A percentile compares a stretch with the other conserved stretches of the same genome.
Conservation (phyloP, 306 rosid species). For the Lotus japonicus region DNA sequence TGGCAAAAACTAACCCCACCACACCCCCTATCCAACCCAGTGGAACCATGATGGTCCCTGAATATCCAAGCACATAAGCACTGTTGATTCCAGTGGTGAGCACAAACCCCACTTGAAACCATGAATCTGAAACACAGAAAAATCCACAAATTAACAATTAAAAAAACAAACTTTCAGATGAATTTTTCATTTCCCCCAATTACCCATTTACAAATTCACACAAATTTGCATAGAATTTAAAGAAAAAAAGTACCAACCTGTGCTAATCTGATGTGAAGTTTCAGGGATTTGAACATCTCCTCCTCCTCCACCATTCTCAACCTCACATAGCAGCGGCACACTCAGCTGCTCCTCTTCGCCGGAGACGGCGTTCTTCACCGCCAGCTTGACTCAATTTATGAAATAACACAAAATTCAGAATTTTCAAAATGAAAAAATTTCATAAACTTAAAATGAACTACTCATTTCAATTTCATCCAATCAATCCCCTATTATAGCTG, state of each 20-base stretch:
- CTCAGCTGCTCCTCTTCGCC: not conserved
- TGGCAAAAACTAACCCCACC: slow-evolving; percentile 60
- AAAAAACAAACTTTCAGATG: too few species aligned
- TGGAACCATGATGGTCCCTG: slow-evolving; percentile 87
- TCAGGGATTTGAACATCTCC: slow-evolving; percentile 38
- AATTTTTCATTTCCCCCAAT: not conserved
- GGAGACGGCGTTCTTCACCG: slow-evolving; percentile 5
- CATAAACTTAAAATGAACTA: too few species aligned
- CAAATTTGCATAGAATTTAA: not conserved
- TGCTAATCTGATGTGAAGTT: slow-evolving; percentile 89
- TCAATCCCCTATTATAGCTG: too few species aligned
- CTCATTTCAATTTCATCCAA: too few species aligned
- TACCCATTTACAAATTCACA: too few species aligned
- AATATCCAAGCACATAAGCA: slow-evolving; percentile 86
- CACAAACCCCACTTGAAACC: slow-evolving; percentile 88
- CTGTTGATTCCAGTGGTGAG: slow-evolving; percentile 90
- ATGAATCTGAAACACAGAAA: slow-evolving; percentile 45
- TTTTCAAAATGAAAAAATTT: not conserved
- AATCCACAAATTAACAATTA: not conserved
- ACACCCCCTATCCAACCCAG: slow-evolving; percentile 78
- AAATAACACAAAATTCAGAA: not conserved
- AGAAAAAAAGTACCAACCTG: slow-evolving; percentile 39
- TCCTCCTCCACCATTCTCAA: not conserved
- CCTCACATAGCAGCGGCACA: slow-evolving; percentile 23
- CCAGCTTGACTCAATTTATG: slow-evolving; percentile 20